Base-by-base conservation (phyloP, 164 flowering plant species). In the Vitis riparia region DNA sequence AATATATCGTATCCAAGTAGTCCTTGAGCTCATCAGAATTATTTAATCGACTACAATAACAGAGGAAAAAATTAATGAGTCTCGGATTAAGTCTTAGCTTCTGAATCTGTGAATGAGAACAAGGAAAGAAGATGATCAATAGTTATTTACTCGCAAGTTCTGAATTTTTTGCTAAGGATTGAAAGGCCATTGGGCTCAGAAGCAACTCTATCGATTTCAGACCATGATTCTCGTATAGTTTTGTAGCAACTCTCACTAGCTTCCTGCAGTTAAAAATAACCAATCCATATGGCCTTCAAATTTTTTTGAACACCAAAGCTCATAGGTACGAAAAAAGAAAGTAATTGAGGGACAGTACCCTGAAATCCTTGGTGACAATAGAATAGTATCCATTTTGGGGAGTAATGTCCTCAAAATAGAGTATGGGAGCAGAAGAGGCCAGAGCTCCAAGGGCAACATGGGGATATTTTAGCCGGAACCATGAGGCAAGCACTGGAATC, bases 221-320 rank as follows among this genome's bases (percentile, higher is more conserved):
- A 59, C 91, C 96, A 90, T 1, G 90, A 87, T 17, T 79, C 53
- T 2, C 52, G 51, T 16, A 86, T 87, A 4, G 86, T 83, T 17
- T 73, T 15, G 65, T 87, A 78, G 74, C 92, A 87, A 62, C 60
- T 80, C 71, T 80, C 68, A 55, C 89, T 87, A 1, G 73, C 61
- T 70, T 86, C 87, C 91, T 90, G 80, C 16, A 63, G 17, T 14
- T 17, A 48, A 37, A 30, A 23, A 61, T 27, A 12, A 9, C n/a
- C 32, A 14, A 61, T 2, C 30, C 13, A 11, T 51, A 9, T 27
- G 29, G 2, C 29, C 0, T 60, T 8, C 9, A 60, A 60, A 19
- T 2, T 5, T 50, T 29, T 8, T 16, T 30, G 2, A 11, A 9
- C 16, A n/a, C 4, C 15, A 69, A 69, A 50, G 23, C 14, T 11